phyloP scores from a whole-genome alignment of 2,329 filamentous ascomycete genomes.

The Cladorrhinum sp. region DNA sequence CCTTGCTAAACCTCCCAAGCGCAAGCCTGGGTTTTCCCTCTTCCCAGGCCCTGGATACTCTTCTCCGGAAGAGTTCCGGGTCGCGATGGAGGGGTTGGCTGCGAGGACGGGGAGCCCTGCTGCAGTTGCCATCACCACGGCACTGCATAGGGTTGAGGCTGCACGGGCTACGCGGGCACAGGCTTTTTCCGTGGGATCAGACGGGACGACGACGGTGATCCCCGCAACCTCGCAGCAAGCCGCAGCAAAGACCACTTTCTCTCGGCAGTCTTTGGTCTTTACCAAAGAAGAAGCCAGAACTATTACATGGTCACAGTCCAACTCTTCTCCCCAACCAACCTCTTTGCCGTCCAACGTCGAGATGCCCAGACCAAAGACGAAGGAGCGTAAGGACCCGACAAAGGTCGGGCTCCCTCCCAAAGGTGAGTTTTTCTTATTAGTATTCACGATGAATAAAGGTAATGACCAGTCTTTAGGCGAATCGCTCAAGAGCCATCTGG shows the following conservation, averaged over 20 bases:
- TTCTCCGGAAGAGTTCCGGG: not conserved
- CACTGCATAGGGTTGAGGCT: not conserved
- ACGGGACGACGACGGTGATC: not conserved
- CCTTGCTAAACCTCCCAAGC: too few species aligned
- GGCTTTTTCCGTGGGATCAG: not conserved
- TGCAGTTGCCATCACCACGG: not conserved
- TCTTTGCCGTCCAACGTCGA: not conserved
- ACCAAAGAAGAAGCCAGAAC: not conserved
- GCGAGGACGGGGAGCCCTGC: not conserved
- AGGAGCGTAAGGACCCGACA: not conserved
- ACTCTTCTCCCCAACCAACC: not conserved
- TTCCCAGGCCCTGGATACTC: not conserved
- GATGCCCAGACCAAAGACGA: not conserved
- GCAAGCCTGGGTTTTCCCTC: too few species aligned
- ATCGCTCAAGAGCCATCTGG: not conserved
- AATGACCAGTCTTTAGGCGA: not conserved
- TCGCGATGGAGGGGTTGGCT: not conserved
- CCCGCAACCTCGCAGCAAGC: too few species aligned
- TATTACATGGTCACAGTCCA: too few species aligned
- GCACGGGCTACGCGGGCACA: not conserved
- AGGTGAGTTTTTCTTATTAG: not conserved
- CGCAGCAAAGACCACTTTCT: not conserved
- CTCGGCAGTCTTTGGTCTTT: not conserved
- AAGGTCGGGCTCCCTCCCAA: not conserved
- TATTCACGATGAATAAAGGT: not conserved